Base-by-base conservation (phyloP, 192 early-diverging fungal genomes). In the Dispira parvispora region DNA sequence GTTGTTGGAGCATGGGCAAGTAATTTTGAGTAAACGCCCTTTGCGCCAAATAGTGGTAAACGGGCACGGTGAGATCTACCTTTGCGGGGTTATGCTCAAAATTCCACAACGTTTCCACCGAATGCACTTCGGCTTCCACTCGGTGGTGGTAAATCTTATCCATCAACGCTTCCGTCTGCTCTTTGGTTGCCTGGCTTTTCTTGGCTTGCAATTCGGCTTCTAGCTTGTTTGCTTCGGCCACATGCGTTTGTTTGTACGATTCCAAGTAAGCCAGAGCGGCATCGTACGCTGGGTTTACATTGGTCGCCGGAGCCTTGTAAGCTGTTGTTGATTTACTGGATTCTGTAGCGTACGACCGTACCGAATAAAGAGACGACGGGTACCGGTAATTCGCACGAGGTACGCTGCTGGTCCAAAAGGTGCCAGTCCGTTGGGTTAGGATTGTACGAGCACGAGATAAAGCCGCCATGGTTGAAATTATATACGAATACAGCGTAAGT, bases 221-320 rank as follows among this genome's bases (percentile, higher is more conserved):
- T 38, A 38, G 57, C 13, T 53, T 47, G 52, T 73, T 65, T 21
- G 80, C 61, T 58, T 76, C 63, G 13, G 65, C 52, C n/a, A 78
- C 58, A 52, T 78, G 71, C 43, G 76, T 73, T 14, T 65, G 50
- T 67, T 78, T 80, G 67, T 87, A 83, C 11, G 74, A 63, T 45
- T 75, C 68, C 46, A 89, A 84, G 43, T 85, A 66, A 65, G 83
- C 81, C n/a, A 89, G 63, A 11, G 87, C 87, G 64, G 87, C 82
- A 49, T 87, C 87, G 69, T 83, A 89, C 26, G 85, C 84, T 11
- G 75, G 75, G 63, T 85, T 84, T 46, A 83, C 77, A 42, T 79
- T 79, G 20, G 73, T 63, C 23, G 78, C 72, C 14, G 80, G 79
- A 52, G 65, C 67, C 61, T 61, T 67, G 67, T 81, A 82, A 62